Conservation (phyloP, 2,329 filamentous ascomycete genomes). For the Fusarium veterinarium region DNA sequence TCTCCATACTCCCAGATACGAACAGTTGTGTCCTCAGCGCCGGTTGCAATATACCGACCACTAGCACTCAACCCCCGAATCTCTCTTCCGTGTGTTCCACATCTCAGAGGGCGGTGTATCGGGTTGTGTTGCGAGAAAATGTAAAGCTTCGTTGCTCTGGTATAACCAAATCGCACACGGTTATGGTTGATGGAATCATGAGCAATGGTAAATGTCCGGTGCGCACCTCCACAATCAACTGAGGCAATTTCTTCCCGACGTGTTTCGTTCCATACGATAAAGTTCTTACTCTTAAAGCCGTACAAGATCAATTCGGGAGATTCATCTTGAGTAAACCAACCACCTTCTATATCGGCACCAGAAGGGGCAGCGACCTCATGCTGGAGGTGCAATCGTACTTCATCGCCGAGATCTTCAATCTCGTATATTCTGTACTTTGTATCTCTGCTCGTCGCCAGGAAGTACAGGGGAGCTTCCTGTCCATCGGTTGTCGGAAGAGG, state of each 20-base stretch:
- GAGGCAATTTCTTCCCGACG: conserved; percentile 74
- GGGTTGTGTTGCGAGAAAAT: conserved; percentile 58
- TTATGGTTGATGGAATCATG: conserved; percentile 48
- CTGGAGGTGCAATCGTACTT: conserved; percentile 58
- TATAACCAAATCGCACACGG: conserved; percentile 74
- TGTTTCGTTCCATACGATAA: conserved; percentile 84
- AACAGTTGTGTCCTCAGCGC: conserved; percentile 78
- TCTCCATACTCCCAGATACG: conserved; percentile 72
- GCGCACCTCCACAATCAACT: conserved; percentile 86
- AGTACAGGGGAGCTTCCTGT: conserved; percentile 50
- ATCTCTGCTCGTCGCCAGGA: conserved; percentile 81
- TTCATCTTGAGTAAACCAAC: conserved; percentile 63
- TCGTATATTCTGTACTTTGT: conserved; percentile 77
- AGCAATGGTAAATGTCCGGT: conserved; percentile 76
- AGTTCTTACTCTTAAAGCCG: conserved; percentile 83
- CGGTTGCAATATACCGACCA: conserved; percentile 68
- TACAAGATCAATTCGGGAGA: conserved; percentile 73
- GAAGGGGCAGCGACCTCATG: conserved; percentile 78
- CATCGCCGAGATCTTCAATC: conserved; percentile 43
- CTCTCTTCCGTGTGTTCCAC: conserved; percentile 87
- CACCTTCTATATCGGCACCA: conserved; percentile 80
- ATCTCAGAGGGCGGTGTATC: conserved; percentile 64
- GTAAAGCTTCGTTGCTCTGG: conserved; percentile 69
- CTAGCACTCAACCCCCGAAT: conserved; percentile 67
- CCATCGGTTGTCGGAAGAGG: conserved; percentile 52